Evolutionary conservation across 805 yeast species (phyloP).

Genomic region (Schwanniomyces polymorphus): DNA sequence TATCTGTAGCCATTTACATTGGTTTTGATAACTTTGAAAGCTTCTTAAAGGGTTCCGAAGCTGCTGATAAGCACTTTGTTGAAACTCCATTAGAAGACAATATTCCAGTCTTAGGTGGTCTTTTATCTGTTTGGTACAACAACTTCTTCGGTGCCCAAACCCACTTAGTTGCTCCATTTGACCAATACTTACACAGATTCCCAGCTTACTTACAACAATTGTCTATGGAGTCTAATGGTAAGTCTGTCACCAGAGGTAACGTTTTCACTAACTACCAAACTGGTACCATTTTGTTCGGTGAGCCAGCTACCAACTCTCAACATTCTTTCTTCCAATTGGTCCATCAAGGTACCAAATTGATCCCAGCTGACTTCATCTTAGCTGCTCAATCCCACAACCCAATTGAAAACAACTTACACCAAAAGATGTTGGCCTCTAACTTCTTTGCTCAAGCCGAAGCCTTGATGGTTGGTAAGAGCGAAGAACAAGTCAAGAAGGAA

Average conservation of each 20-base stretch:
- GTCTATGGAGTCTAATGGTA: constrained; percentile 99
- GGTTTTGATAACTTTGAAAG: constrained; percentile 93
- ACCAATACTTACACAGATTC: constrained; percentile 98
- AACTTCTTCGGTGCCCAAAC: constrained; percentile 98
- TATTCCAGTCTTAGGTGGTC: constrained; percentile 92
- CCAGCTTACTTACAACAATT: constrained; percentile 99
- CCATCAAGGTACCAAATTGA: constrained; percentile 97
- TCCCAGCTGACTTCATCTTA: constrained; percentile 94
- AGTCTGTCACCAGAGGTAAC: constrained; percentile 91
- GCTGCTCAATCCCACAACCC: constrained; percentile 99
- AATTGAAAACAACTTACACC: constrained; percentile 89
- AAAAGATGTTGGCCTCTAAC: constrained; percentile 97
- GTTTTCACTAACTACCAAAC: constrained; percentile 92
- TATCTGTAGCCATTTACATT: constrained; percentile 90
- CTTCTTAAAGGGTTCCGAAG: constrained; percentile 96
- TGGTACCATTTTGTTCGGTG: constrained; percentile 94
- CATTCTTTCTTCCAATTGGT: constrained; percentile 99
- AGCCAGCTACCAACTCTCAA: constrained; percentile 98
- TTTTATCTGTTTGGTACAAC: constrained; percentile 96
- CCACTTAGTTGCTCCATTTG: constrained; percentile 97
- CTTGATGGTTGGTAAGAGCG: constrained; percentile 91
- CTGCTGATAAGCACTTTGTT: constrained; percentile 88
- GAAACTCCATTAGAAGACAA: constrained; percentile 84
- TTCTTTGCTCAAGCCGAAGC: constrained; percentile 99
- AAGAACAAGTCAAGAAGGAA: constrained; percentile 79